Evolutionary conservation across 2,329 filamentous ascomycete species (phyloP), one percentile per base, ranked within the genome.

Genomic region (Phialemoniopsis sp.): DNA sequence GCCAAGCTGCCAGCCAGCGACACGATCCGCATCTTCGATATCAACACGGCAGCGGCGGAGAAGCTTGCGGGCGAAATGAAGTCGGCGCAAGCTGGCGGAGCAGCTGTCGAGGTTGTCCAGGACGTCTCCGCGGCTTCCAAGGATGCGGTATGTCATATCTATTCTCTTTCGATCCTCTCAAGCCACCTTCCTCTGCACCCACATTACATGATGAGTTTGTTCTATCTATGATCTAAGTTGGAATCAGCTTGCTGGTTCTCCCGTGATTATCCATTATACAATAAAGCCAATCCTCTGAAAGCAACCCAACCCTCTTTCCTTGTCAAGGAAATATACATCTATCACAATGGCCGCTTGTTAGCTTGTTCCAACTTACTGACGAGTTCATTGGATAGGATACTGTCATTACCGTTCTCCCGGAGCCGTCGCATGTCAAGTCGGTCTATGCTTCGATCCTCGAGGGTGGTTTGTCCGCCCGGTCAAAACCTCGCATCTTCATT

Each of bases 391-490:
- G 44, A 39, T 50, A 96, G 91, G 84, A 90, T 65, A 85, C 81
- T 21, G 80, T 95, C 46, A 81, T 98, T 40, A 95, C 90, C 12
- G 89, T 89, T 43, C 78, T 98, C 2, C 93, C 93, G 0, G 89
- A 95, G 53, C 89, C 91, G 2, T 75, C 83, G 19, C 91, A 97
- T 57, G 91, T 97, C 41, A 85, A 86, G 56, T 76, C 77, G 37
- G 89, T 95, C 30, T 96, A 89, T 62, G 69, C 79, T 34, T 75
- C 83, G 39, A 89, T 97, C 57, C 70, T 95, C 33, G 72, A 78
- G 34, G 67, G 73, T 3, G 57, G 66, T 2, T 61, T 70, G 2
- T 50, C 68, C 3, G 59, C 73, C 1, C 59, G 71, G 1, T 66
- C 69, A 31, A 74, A 73, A 37, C 69, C 83, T 42, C 82, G 89